Conservation (phyloP, 805 yeast species). For the Sungouiella thailandica region DNA sequence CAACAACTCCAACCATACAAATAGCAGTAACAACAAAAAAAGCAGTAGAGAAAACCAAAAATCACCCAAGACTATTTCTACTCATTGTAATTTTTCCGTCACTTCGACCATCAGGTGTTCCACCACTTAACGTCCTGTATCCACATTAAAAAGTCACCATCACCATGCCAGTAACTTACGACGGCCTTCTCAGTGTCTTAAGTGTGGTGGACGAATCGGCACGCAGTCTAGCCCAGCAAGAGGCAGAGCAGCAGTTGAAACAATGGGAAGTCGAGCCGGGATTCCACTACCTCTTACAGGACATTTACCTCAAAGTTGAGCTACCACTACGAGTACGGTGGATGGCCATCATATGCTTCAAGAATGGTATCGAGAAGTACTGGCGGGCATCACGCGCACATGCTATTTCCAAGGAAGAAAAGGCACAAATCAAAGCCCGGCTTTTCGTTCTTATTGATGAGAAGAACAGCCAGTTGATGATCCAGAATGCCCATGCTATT, state of each 20-base stretch:
- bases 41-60: no score
- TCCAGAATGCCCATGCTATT: conserved; percentile 82
- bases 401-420: conserved; percentile 59
- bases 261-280: conserved; percentile 65
- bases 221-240: conserved; percentile 47
- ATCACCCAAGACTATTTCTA: no score
- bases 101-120: no score
- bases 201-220: conserved; percentile 35
- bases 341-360: conserved; percentile 82
- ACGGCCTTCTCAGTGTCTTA: conserved; percentile 25
- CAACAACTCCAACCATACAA: no score
- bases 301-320: conserved; percentile 52
- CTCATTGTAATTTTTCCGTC: no score
- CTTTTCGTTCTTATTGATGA: conserved; percentile 61
- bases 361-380: conserved; percentile 78
- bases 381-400: conserved; percentile 72
- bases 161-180: conserved; percentile 21
- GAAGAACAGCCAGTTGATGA: conserved; percentile 65
- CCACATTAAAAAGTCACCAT: neutral
- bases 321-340: conserved; percentile 68
- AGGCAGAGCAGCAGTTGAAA: conserved; percentile 67
- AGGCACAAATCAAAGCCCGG: conserved; percentile 52
- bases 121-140: no score
- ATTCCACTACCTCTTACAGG: conserved; percentile 52
- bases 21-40: no score